Conservation (phyloP, 1,284 basidiomycete genomes). For the Cryptococcus sp. region DNA sequence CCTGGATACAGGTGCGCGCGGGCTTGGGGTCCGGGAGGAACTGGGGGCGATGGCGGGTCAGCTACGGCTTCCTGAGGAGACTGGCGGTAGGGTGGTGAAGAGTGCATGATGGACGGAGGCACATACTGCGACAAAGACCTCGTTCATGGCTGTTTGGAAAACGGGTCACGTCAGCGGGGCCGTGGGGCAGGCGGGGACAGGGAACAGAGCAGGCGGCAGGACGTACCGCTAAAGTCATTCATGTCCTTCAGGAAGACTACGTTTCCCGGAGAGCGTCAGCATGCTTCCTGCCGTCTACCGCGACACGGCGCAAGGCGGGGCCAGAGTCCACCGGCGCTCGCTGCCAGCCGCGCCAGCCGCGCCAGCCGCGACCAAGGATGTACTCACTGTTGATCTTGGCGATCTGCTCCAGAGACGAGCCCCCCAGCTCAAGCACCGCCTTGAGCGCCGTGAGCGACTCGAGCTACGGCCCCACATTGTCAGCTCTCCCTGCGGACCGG, state of each 20-base stretch:
- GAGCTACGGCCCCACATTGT: not conserved
- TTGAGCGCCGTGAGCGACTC: constrained; percentile 22
- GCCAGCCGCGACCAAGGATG: too few species aligned
- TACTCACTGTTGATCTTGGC: constrained; percentile 64
- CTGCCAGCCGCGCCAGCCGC: too few species aligned
- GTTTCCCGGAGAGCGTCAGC: too few species aligned
- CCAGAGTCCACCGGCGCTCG: not conserved
- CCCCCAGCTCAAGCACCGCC: constrained; percentile 33
- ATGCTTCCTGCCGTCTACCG: too few species aligned
- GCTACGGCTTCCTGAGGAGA: too few species aligned
- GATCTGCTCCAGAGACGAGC: constrained; percentile 71
- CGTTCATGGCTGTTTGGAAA: constrained; percentile 23
- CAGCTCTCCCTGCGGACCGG: too few species aligned
- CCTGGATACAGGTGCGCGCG: constrained; percentile 26
- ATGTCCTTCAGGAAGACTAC: constrained; percentile 29
- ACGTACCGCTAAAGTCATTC: constrained; percentile 28
- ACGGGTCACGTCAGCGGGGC: not conserved
- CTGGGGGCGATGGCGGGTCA: not conserved
- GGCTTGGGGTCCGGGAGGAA: constrained; percentile 30
- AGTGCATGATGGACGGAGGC: too few species aligned
- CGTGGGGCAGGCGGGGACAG: not conserved
- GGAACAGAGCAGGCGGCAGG: not conserved
- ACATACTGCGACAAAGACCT: constrained; percentile 29
- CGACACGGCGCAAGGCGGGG: too few species aligned
- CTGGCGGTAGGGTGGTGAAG: too few species aligned